These are phyloP conservation scores for Margaritispora aquatica DNA, from an alignment of 495 filamentous ascomycete species.

Conservation along the genomic window DNA sequence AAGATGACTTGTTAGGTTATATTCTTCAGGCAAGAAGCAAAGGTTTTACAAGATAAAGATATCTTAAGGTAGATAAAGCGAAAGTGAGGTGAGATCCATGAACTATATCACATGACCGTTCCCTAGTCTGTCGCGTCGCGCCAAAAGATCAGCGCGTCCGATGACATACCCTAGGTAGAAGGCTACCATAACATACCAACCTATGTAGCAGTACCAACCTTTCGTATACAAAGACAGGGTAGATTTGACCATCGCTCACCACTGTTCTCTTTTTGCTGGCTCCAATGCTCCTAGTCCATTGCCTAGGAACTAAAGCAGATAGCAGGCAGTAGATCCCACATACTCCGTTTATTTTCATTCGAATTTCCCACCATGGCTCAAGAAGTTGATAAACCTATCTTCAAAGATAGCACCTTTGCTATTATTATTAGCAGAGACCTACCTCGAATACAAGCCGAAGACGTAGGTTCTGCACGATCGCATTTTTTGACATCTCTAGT, in stretches of 20 bases:
- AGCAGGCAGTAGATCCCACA: too few species aligned
- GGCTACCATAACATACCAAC: too few species aligned
- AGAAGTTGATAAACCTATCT: slow-evolving; percentile 27
- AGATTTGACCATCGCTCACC: too few species aligned
- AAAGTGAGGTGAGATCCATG: not conserved
- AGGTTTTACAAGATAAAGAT: too few species aligned
- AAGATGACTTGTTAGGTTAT: too few species aligned
- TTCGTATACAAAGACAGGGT: too few species aligned
- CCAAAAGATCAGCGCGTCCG: not conserved
- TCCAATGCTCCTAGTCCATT: too few species aligned
- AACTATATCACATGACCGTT: not conserved
- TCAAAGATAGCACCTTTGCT: slow-evolving; percentile 32
- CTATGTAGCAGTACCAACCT: too few species aligned
- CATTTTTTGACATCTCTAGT: slow-evolving; percentile 12
- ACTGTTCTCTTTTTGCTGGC: too few species aligned
- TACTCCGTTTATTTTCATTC: not conserved
- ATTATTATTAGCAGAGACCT: slow-evolving; percentile 42
- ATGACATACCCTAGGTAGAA: not conserved
- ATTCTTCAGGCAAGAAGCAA: too few species aligned
- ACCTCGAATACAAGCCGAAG: slow-evolving; percentile 29
- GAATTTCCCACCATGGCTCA: slow-evolving; percentile 34
- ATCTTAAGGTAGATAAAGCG: too few species aligned
- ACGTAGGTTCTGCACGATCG: slow-evolving; percentile 32
- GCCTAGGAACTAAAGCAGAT: too few species aligned
- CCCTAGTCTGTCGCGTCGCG: not conserved